Evolutionary conservation across 345 rosid genomes (phyloP).

Genomic region (Lepidium africanum): DNA sequence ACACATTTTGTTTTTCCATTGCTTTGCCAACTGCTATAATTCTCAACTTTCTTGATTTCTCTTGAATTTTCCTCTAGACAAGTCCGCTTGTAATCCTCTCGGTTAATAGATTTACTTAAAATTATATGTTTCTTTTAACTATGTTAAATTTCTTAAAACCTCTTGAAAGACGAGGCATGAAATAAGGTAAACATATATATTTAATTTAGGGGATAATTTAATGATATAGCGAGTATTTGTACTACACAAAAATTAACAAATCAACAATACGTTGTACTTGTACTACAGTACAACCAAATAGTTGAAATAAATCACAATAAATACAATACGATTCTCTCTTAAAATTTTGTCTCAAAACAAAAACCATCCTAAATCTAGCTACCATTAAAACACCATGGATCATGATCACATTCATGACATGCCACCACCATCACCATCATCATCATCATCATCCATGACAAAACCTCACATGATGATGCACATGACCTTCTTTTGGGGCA

Average conservation of each 20-base stretch:
- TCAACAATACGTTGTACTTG: slow-evolving; percentile 1
- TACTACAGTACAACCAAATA: neutral
- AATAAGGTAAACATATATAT: neutral
- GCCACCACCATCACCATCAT: slow-evolving; percentile 10
- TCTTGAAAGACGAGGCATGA: neutral
- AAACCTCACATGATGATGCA: slow-evolving; percentile 40
- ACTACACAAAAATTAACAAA: slow-evolving; percentile 15
- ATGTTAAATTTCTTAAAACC: neutral
- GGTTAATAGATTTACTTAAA: too few relatives aligned
- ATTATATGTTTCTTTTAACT: neutral
- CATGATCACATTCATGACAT: slow-evolving; percentile 31
- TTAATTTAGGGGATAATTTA: neutral
- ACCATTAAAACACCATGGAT: slow-evolving; percentile 18
- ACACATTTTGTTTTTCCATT: too few relatives aligned
- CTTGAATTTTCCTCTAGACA: too few relatives aligned
- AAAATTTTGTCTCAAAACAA: neutral
- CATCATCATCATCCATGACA: too few relatives aligned
- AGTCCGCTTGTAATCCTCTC: too few relatives aligned
- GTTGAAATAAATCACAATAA: neutral
- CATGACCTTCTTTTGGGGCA: slow-evolving; percentile 79
- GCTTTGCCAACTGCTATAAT: too few relatives aligned
- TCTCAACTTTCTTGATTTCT: too few relatives aligned
- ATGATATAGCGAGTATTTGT: neutral
- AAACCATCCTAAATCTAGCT: neutral
- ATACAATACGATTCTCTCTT: neutral